Base-by-base conservation (phyloP, 2,329 filamentous ascomycete genomes). In the Rhexocercosporidium sp. region DNA sequence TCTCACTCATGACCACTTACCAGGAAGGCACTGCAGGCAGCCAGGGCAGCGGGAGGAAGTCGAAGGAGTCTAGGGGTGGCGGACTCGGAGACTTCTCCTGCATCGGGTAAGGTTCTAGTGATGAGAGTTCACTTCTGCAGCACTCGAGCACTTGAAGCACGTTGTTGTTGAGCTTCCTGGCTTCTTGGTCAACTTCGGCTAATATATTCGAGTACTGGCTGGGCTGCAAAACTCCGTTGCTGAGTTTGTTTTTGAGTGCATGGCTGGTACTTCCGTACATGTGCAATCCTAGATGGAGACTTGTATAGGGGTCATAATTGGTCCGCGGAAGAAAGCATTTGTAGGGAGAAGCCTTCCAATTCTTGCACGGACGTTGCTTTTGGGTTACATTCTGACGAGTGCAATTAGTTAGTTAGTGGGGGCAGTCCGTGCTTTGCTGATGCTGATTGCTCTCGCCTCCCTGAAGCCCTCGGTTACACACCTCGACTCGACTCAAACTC, bases 341-440 rank as follows among this genome's bases (percentile, higher is more conserved):
- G 53, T 49, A 56, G 56, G 46, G 27, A 34, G 22, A 60, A 47
- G 31, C 59, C 44, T 62, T 18, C 31, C 25, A n/a, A 8, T 60
- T 31, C 60, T 69, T 70, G 69, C 72, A 73, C 73, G 69, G 73
- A 75, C 72, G 72, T 74, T 71, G 68, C 69, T 44, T 70, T 74
- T 69, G 68, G 69, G 66, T 73, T 71, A 65, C 59, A 59, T 56
- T 27, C 22, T 34, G 67, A 27, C 54, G 51, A 66, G 37, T 22
- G 63, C 61, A 47, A 39, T 53, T 51, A 20, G 14, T 37, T 41
- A 66, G 51, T 41, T 37, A 14, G 57, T 49, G 41, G 57, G 44
- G 57, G 49, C 56, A 65, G 34, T 57, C 3, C 31, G 20, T 57
- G 34, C 27, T 62, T 53, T 49, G 37, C 49, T 62, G 12, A 49